Conservation (phyloP, 768 basidiomycete genomes). For the Rossbeevera mucosa region DNA sequence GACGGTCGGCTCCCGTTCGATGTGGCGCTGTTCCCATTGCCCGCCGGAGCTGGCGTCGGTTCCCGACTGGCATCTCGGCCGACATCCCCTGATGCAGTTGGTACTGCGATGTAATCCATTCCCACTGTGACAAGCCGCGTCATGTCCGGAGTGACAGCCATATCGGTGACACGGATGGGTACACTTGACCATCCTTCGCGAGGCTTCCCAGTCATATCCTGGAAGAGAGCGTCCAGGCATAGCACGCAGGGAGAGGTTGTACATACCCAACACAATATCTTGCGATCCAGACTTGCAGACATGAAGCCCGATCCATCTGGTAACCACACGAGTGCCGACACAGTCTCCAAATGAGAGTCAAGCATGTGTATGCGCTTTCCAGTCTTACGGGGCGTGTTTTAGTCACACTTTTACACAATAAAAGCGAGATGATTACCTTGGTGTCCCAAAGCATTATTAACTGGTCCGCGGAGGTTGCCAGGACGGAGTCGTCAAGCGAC, state of each 20-base stretch:
- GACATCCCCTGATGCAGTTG: conserved; percentile 11
- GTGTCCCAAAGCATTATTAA: conserved; percentile 87
- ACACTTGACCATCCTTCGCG: conserved; percentile 64
- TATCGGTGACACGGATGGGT: conserved; percentile 79
- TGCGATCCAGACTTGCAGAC: conserved; percentile 82
- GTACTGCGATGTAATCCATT: conserved; percentile 42
- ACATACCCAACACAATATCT: conserved; percentile 78
- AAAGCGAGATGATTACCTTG: conserved; percentile 48
- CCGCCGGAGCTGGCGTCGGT: conserved; percentile 28
- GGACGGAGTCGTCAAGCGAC: conserved; percentile 83
- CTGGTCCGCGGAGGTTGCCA: conserved; percentile 81
- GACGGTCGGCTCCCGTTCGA: conserved; percentile 35
- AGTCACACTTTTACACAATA: background rate
- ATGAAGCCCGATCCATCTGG: conserved; percentile 88
- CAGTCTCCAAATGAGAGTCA: conserved; percentile 72
- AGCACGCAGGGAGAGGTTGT: background rate
- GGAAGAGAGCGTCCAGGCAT: conserved; percentile 5
- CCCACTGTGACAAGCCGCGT: conserved; percentile 83
- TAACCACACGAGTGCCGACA: conserved; percentile 84
- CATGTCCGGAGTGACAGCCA: conserved; percentile 83
- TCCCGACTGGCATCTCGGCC: conserved; percentile 35
- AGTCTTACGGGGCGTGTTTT: conserved; percentile 44
- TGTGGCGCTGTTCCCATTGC: conserved; percentile 31
- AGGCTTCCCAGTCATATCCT: conserved; percentile 75
- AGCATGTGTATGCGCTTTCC: conserved; percentile 66